phyloP scores from a whole-genome alignment of 108 stramenopile species.

The Thalassiosira profunda region DNA sequence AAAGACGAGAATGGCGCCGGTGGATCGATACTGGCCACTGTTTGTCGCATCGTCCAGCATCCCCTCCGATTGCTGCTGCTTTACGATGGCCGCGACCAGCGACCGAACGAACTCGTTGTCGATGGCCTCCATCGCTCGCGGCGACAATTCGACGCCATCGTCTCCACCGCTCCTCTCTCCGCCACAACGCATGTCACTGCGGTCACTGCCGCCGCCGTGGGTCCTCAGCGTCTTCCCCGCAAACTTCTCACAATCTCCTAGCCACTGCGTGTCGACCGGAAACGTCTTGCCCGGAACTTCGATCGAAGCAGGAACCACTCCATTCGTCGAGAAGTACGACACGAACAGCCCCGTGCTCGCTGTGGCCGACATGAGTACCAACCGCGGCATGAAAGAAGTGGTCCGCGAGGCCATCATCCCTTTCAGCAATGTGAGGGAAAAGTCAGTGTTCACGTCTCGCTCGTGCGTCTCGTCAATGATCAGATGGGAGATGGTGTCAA shows the following conservation, averaged over 20 bases:
- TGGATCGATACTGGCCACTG: neutral
- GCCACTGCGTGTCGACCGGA: constrained; percentile 52
- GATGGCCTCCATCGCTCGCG: constrained; percentile 48
- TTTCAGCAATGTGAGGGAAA: constrained; percentile 64
- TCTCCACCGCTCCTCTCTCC: constrained; percentile 1
- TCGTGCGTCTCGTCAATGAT: constrained; percentile 88
- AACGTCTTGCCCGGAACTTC: constrained; percentile 65
- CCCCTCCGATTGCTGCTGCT: constrained; percentile 31
- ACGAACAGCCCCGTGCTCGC: constrained; percentile 50
- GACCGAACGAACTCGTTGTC: constrained; percentile 52
- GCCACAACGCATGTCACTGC: neutral
- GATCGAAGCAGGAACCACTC: constrained; percentile 20
- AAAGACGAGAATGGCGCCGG: constrained; percentile 90
- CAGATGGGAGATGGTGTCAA: constrained; percentile 68
- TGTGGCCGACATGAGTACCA: constrained; percentile 79
- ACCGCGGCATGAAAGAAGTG: constrained; percentile 17
- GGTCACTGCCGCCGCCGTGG: neutral
- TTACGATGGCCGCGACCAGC: constrained; percentile 44
- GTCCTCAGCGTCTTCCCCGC: constrained; percentile 17
- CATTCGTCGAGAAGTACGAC: constrained; percentile 32
- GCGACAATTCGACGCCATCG: constrained; percentile 35
- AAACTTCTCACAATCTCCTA: constrained; percentile 58
- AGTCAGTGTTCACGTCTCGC: constrained; percentile 75
- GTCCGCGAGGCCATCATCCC: constrained; percentile 29
- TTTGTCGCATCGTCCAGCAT: neutral